Evolutionary conservation across 148 eudicot species (phyloP).

Genomic region (Talinum fruticosum): DNA sequence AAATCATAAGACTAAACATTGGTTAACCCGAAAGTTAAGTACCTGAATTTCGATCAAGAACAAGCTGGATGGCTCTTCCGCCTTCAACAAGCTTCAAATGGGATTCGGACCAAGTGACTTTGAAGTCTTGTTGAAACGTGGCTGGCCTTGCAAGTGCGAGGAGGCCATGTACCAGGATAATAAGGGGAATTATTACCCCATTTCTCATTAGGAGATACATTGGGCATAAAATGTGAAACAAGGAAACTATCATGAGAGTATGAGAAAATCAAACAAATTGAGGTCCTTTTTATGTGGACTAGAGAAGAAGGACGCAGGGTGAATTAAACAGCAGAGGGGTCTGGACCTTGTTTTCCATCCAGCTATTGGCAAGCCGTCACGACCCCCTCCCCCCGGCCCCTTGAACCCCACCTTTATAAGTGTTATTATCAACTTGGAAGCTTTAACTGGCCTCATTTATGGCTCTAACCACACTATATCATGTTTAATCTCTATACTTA

Average conservation of each 20-base stretch:
- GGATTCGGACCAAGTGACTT: slow-evolving; percentile 54
- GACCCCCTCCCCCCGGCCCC: too few relatives aligned
- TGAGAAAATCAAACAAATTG: not conserved
- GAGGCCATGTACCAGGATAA: slow-evolving; percentile 3
- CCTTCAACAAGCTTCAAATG: slow-evolving; percentile 60
- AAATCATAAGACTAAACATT: not conserved
- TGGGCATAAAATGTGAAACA: not conserved
- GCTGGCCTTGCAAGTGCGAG: slow-evolving; percentile 43
- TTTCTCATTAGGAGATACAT: not conserved
- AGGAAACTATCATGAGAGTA: not conserved
- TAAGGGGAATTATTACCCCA: not conserved
- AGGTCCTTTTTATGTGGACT: not conserved
- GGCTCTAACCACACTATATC: not conserved
- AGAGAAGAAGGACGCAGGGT: not conserved
- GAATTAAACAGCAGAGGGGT: not conserved
- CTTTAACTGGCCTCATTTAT: slow-evolving; percentile 4
- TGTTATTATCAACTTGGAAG: not conserved
- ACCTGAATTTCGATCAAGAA: slow-evolving; percentile 69
- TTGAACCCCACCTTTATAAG: too few relatives aligned
- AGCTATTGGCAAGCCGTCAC: not conserved
- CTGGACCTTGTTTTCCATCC: not conserved
- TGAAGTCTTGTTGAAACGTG: slow-evolving; percentile 56
- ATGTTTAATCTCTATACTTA: too few relatives aligned
- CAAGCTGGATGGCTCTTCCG: slow-evolving; percentile 61
- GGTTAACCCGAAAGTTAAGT: not conserved